Evolutionary conservation across 2,329 filamentous ascomycete species (phyloP), one percentile per base, ranked within the genome.

Genomic region (Cordyceps pruinosa): DNA sequence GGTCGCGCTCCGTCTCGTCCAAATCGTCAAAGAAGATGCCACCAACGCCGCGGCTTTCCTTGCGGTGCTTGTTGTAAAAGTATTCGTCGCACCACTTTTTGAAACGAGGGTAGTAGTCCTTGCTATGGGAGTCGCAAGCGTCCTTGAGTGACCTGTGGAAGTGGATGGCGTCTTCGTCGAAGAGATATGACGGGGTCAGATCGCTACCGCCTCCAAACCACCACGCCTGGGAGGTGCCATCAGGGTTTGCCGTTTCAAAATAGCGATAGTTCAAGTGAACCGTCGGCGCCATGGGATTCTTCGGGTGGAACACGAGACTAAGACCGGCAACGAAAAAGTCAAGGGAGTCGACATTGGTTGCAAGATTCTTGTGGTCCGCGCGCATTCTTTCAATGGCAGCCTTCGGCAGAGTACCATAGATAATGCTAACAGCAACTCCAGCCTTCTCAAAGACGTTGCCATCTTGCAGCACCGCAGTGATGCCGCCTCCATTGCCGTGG

Each of bases 1-100:
- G 86, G 66, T 94, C 89, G 60, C 91, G 90, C 66, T 93, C 88
- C 1, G 83, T 82, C 66, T 89, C 88, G 70, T 99, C 94, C 15
- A 99, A 80, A 70, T 99, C 94, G 72, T 99, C 94, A 68, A 99
- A 99, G 82, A 99, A 99, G 72, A 99, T 97, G 55, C 94, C 94
- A 54, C 94, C 94, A 34, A 99, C 76, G 57, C 94, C 94, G 49
- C 94, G 87, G 47, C 84, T 79, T 75, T 99, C 94, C 59, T 83
- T 83, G 47, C 94, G 85, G 75, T 99, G 94, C 70, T 92, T 93
- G 73, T 97, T 89, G 77, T 82, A 87, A 75, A 99, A 99, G 77
- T 99, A 99, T 66, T 95, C 85, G 71, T 99, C 94, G 71, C 94
- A 99, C 94, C 94, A 99, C 69, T 88, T 87, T 78, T 99, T 99